These are phyloP conservation scores for Megacollybia marginata DNA, from an alignment of 768 basidiomycete species.

Conservation along the genomic window DNA sequence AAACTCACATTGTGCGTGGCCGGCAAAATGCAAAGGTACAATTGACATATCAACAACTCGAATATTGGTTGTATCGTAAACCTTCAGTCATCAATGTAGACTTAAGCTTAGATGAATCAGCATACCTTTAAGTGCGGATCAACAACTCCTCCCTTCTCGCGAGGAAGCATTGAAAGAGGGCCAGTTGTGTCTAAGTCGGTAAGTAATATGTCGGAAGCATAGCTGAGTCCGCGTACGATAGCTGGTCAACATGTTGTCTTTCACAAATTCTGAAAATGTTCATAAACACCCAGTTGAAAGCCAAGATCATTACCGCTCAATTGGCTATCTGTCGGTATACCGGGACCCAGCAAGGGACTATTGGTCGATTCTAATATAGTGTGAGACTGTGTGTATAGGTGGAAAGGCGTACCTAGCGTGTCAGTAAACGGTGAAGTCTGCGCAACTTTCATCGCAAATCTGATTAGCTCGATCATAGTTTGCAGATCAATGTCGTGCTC, in stretches of 20 bases:
- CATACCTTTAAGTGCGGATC: background rate
- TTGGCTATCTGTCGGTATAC: background rate
- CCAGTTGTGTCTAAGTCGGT: background rate
- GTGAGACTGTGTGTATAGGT: background rate
- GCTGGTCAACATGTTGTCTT: no score
- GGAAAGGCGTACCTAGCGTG: background rate
- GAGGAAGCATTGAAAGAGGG: background rate
- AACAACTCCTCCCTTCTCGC: background rate
- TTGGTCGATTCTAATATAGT: background rate
- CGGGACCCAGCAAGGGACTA: background rate
- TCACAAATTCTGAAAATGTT: background rate
- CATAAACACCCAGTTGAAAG: background rate
- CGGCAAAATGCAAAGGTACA: background rate
- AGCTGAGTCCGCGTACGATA: no score
- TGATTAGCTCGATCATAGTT: background rate
- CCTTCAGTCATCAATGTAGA: background rate
- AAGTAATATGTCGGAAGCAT: background rate
- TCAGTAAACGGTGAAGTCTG: background rate
- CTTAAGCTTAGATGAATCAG: background rate
- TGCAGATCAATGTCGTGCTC: conserved; percentile 2
- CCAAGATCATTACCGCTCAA: background rate
- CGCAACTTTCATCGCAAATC: background rate
- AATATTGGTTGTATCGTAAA: background rate
- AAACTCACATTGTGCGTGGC: background rate
- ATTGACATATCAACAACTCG: background rate